Percentiles rank a stretch among this genome's conserved stretches.
phyloP scores from a whole-genome alignment of 2,329 filamentous ascomycete genomes.

The Ophiostoma triangulosporum region DNA sequence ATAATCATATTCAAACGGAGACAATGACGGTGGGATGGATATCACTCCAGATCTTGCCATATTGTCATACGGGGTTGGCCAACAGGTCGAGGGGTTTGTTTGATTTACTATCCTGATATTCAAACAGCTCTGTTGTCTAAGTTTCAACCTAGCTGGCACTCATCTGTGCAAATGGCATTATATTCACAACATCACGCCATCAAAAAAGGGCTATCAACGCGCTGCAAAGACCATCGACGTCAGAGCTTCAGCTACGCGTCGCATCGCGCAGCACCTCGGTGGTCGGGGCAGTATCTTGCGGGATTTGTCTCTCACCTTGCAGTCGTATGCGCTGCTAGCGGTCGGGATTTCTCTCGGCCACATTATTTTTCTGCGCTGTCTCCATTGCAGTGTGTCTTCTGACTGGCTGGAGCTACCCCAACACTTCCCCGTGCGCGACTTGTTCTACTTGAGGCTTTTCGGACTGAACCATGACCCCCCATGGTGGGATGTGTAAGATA shows the following conservation, averaged over 20 bases:
- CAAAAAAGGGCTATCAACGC: too few species aligned
- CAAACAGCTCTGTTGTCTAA: neutral
- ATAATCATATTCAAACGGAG: neutral
- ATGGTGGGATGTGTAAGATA: neutral
- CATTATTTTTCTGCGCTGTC: neutral
- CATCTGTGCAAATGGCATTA: too few species aligned
- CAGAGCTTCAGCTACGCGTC: neutral
- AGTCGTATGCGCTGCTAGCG: neutral
- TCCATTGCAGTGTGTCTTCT: neutral
- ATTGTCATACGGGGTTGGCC: neutral
- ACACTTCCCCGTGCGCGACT: neutral
- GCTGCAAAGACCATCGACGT: neutral
- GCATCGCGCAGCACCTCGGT: neutral
- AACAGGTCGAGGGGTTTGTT: neutral
- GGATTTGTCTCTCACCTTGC: neutral
- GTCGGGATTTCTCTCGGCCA: neutral
- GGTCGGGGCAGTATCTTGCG: constrained; percentile 2
- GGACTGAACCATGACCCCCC: neutral
- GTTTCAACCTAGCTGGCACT: too few species aligned
- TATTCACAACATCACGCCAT: too few species aligned
- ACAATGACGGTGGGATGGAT: neutral
- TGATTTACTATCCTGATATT: too few species aligned
- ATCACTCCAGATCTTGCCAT: too few species aligned
- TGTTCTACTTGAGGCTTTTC: neutral
- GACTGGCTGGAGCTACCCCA: neutral